phyloP scores from a whole-genome alignment of 2,329 filamentous ascomycete species.

The Apiospora kogelbergensis region DNA sequence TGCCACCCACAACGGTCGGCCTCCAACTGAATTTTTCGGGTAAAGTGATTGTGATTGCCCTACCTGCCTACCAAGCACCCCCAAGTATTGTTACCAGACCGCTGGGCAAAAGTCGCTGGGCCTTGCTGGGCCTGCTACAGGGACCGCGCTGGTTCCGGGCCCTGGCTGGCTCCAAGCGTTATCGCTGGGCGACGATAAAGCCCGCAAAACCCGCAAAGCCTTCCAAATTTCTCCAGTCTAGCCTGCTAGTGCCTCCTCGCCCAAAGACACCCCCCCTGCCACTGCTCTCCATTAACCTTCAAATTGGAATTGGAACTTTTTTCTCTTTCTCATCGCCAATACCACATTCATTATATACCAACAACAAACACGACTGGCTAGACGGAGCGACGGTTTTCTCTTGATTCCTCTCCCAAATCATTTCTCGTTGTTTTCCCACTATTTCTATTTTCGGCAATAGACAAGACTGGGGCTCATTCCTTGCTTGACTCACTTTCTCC shows the following conservation, averaged over 20 bases:
- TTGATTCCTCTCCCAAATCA: background rate
- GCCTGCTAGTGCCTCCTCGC: background rate
- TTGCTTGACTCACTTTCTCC: background rate
- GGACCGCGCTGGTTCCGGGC: background rate
- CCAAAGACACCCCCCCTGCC: background rate
- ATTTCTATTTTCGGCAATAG: background rate
- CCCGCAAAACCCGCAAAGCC: no score
- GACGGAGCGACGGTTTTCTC: background rate
- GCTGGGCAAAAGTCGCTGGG: no score
- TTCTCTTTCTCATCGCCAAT: background rate
- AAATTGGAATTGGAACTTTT: background rate
- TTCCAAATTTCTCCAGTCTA: slow-evolving; percentile 1
- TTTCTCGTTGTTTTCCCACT: background rate
- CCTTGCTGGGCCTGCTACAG: no score
- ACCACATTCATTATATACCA: background rate
- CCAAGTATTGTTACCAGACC: no score
- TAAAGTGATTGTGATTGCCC: background rate
- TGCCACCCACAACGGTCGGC: background rate
- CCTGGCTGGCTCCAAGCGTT: background rate
- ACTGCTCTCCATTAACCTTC: background rate
- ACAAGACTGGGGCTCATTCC: background rate
- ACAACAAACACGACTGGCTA: background rate
- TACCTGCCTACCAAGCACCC: background rate
- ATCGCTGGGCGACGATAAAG: background rate
- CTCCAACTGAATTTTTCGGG: slow-evolving; percentile 4